phyloP scores from a whole-genome alignment of 192 early-diverging fungal genomes.

The Coemansia sp. region DNA sequence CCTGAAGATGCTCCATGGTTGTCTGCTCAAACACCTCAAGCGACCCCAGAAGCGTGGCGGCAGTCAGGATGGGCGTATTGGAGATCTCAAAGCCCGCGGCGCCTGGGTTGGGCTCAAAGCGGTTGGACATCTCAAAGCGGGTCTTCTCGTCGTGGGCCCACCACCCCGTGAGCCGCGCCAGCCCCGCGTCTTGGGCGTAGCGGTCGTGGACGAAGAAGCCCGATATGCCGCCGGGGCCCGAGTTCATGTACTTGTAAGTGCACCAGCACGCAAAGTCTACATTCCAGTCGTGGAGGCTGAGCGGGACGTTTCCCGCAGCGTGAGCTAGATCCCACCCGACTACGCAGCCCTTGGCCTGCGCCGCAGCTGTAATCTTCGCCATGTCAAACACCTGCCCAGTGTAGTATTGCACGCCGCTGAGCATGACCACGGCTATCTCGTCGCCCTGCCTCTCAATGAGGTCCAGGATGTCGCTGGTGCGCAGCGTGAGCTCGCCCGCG shows the following conservation, averaged over 20 bases:
- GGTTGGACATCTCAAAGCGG: constrained; percentile 88
- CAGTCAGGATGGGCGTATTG: constrained; percentile 83
- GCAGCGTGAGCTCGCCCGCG: constrained; percentile 68
- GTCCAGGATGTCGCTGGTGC: constrained; percentile 81
- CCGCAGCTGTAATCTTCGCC: constrained; percentile 78
- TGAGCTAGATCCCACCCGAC: constrained; percentile 97
- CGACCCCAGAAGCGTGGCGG: constrained; percentile 73
- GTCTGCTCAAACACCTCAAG: constrained; percentile 81
- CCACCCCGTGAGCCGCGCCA: constrained; percentile 84
- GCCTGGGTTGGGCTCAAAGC: constrained; percentile 77
- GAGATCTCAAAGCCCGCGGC: constrained; percentile 86
- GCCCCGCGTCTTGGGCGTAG: constrained; percentile 62
- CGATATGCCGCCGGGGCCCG: constrained; percentile 94
- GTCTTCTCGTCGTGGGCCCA: constrained; percentile 86
- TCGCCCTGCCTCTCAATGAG: constrained; percentile 74
- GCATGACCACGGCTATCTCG: constrained; percentile 82
- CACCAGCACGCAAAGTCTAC: constrained; percentile 99
- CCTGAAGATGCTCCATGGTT: constrained; percentile 67
- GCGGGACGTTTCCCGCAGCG: constrained; percentile 89
- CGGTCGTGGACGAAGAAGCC: constrained; percentile 90
- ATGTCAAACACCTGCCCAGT: constrained; percentile 91
- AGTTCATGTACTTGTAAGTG: constrained; percentile 98
- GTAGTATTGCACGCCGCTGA: constrained; percentile 94
- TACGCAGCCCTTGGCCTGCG: constrained; percentile 79
- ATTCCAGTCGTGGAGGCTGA: constrained; percentile 91